Evolutionary conservation across 352 stramenopile genomes (phyloP), one percentile per base, ranked within the genome.

Genomic region (Albugo laibachii): DNA sequence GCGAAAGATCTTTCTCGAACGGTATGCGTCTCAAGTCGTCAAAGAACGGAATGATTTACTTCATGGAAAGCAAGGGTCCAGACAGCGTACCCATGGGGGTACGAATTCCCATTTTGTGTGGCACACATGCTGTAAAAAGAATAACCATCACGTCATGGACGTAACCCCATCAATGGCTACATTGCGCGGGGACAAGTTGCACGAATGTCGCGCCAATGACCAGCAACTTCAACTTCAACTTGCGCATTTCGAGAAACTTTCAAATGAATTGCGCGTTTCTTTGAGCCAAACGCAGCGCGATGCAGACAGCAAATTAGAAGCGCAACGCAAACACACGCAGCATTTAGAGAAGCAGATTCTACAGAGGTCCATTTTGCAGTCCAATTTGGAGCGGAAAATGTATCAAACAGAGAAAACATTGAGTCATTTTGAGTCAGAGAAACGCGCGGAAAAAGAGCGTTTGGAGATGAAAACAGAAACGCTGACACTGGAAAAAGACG

Each of bases 51-150:
- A 89, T 50, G 73, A 86, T 14, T 42, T 86, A 39, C 54, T 89
- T 27, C 77, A 89, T 19, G 58, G 64, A 11, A 75, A 65, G 49
- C 57, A 57, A 5, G 54, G 52, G 0, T 61, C 55, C 24, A 46
- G 20, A 10, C 14, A 34, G 11, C 20, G 21, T 2, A 49, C 16
- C 24, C 16, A 41, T 8, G 8, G 48, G 5, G 20, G 24, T n/a
- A 5, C 41, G 3, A 36, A 36, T 8, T 14, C 41, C 2, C 75
- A 87, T 49, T 80, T 80, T 47, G 65, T 77, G 27, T 89, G 77
- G 77, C 77, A 89, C 42, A 61, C 69, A 5, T 89, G 77, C 54
- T 89, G 77, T 47, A 84, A 78, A 57, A 83, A 83, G 57, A 85
- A 73, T 48, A 58, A 56, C n/a, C 62, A 55, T 4, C 69, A 84